Evolutionary conservation across 352 stramenopile species (phyloP).

Genomic region (Phytopythium cucurbitacearum): DNA sequence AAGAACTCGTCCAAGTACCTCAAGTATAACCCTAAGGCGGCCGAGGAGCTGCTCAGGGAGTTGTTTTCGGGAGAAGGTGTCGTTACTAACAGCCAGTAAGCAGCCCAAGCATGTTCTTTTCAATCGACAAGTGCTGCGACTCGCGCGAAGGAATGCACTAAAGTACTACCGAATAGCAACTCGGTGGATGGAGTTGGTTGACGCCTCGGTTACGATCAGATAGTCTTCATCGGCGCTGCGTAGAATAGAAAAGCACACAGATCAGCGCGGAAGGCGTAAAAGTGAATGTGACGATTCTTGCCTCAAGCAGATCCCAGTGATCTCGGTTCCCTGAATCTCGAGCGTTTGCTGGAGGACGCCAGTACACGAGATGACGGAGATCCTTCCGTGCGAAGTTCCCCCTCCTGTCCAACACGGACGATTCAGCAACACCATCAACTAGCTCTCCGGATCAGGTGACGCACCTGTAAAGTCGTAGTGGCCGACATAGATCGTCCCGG

Average conservation of each 20-base stretch:
- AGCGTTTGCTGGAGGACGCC: conserved; percentile 47
- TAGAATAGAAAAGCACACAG: too few relatives aligned
- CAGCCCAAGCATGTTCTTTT: conserved; percentile 9
- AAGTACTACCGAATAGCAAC: conserved; percentile 22
- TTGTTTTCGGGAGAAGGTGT: conserved; percentile 62
- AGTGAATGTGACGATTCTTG: conserved; percentile 8
- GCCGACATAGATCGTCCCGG: conserved; percentile 69
- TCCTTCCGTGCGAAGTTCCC: conserved; percentile 35
- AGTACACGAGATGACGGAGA: conserved; percentile 57
- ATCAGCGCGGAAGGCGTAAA: too few relatives aligned
- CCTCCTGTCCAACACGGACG: conserved; percentile 12
- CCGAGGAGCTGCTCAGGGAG: conserved; percentile 77
- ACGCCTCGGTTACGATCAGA: conserved; percentile 77
- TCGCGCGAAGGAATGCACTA: too few relatives aligned
- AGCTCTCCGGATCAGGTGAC: too few relatives aligned
- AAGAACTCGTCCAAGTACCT: conserved; percentile 89
- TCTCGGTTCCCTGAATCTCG: conserved; percentile 56
- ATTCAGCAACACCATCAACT: neutral
- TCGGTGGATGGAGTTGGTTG: conserved; percentile 63
- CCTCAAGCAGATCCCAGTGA: conserved; percentile 76
- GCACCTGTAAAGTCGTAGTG: conserved; percentile 83
- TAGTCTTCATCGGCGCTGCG: conserved; percentile 42
- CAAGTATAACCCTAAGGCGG: conserved; percentile 83
- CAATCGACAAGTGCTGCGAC: too few relatives aligned
- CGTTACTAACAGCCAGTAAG: neutral